Evolutionary conservation across 2,329 filamentous ascomycete species (phyloP).

Genomic region (Epichloe gansuensis): DNA sequence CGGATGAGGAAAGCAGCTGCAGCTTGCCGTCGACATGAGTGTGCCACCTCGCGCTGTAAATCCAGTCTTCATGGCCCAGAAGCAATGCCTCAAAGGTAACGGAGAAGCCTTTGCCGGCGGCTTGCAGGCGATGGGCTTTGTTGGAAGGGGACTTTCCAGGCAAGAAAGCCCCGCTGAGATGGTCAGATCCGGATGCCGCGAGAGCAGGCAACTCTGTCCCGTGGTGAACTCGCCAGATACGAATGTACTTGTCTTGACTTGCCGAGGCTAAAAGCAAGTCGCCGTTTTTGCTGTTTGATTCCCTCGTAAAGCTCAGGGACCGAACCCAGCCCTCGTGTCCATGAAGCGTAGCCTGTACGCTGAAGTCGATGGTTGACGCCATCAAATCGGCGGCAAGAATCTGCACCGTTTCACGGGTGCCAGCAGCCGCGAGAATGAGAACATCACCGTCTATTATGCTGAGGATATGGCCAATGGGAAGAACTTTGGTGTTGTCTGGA

Average conservation of each 20-base stretch:
- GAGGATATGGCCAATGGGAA: constrained; percentile 72
- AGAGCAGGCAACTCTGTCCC: constrained; percentile 52
- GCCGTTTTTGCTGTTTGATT: constrained; percentile 38
- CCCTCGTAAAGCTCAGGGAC: constrained; percentile 65
- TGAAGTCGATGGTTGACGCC: constrained; percentile 39
- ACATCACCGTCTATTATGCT: constrained; percentile 42
- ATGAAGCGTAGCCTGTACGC: constrained; percentile 61
- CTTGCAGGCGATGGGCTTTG: constrained; percentile 69
- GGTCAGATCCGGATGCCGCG: constrained; percentile 42
- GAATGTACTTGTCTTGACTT: constrained; percentile 94
- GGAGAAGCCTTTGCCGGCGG: constrained; percentile 52
- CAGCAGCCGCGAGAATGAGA: constrained; percentile 68
- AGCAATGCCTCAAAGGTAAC: constrained; percentile 89
- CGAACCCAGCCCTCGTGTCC: constrained; percentile 95
- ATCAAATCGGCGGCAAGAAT: constrained; percentile 51
- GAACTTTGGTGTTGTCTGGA: constrained; percentile 63
- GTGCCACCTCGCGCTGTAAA: constrained; percentile 77
- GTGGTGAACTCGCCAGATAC: constrained; percentile 76
- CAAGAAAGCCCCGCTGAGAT: constrained; percentile 43
- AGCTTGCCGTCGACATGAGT: constrained; percentile 38
- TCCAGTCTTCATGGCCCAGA: constrained; percentile 95
- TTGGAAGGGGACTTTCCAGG: constrained; percentile 70
- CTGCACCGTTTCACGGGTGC: constrained; percentile 73
- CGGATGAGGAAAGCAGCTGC: constrained; percentile 78
- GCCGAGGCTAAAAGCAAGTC: constrained; percentile 82